Base-by-base conservation (phyloP, 1,284 basidiomycete species). In the Leccinum subrobustum region DNA sequence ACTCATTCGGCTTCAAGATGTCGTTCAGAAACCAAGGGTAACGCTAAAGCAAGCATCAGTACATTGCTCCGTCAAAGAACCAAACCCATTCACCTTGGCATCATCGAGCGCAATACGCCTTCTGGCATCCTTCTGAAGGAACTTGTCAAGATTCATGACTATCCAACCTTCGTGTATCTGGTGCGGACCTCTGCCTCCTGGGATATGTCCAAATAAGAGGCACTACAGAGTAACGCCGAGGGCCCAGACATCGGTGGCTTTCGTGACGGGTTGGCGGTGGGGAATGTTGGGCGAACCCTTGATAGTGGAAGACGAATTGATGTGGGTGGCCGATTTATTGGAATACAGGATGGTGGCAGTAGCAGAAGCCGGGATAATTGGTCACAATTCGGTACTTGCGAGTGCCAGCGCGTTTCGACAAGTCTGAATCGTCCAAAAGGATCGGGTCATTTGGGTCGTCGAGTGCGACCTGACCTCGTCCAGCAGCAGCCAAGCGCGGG, bases 191-290 rank as follows among this genome's bases (percentile, higher is more conserved):
- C 86, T 80, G 47, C 87, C 87, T 25, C 88, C 87, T 0, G 93
- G 93, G 6, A 88, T 83, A 58, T 78, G 79, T 25, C 95, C 97
- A 68, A 98, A 98, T 1, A 98, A 82, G 51, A 99, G 83, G 70
- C 95, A 97, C 77, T 95, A 99, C 12, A 98, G 80, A 1, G 97
- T 99, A 39, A 98, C 92, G n/a, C 97, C 97, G 6, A 99, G 83
- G 0, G 97, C 96, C 96, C 96, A 99, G n/a, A 99, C 86, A 70
- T 99, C 97, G 72, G 98, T 97, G 4, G 95, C 91, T 73, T 96
- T 95, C 42, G 95, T 96, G 64, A 99, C 92, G 1, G 83, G 82
- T 3, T 87, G 88, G 23, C 88, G 82, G 57, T 75, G 77, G 6
- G 59, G 62, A 31, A 64, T 44, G 20, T 70, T 72, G 29, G 76